Base-by-base conservation (phyloP, 495 filamentous ascomycete genomes). In the Poronia punctata region DNA sequence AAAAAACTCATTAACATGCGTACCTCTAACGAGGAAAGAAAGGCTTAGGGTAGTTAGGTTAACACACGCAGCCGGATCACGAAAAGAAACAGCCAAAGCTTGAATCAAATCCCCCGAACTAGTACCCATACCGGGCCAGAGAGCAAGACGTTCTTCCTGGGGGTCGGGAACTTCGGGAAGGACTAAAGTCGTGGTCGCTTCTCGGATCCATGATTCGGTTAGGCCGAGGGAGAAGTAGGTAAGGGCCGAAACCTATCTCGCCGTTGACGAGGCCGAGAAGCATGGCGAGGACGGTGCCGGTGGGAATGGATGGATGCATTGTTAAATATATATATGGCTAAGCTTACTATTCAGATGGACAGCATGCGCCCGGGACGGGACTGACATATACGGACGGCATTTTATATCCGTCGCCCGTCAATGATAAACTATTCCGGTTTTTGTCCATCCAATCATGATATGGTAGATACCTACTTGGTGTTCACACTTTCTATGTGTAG, bases 71-170 rank as follows among this genome's bases (percentile, higher is more conserved):
- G 45, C 39, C 4, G 57, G 56, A 24, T 54, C 53, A 1, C 48
- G 31, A 38, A 62, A 62, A 3, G 61, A 65, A 5, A 61, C 57
- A 5, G 58, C 57, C 12, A 65, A 42, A 5, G 62, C 54, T 46
- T 65, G 62, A 24, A 65, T 62, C 24, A 65, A 42, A 29, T 65
- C 62, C 20, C 62, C 62, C n/a, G 43, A 52, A 19, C 55, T 60
- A 5, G 60, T 65, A 8, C 59, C 59, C 62, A 65, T 63, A 3
- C 62, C 62, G 3, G 60, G 53, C 62, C 62, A 65, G 7, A 65
- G 43, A 2, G 62, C 60, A 14, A 63, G 53, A 16, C 57, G 55
- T 26, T 59, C 57, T 12, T 48, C 23, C 33, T 52, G 46, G 1
- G 57, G 57, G 12, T 48, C 59, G 2, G 60, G 60, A 7, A 39